These are phyloP conservation scores for Pochonia chlamydosporia DNA, from an alignment of 2,329 filamentous ascomycete species.

Conservation along the genomic window DNA sequence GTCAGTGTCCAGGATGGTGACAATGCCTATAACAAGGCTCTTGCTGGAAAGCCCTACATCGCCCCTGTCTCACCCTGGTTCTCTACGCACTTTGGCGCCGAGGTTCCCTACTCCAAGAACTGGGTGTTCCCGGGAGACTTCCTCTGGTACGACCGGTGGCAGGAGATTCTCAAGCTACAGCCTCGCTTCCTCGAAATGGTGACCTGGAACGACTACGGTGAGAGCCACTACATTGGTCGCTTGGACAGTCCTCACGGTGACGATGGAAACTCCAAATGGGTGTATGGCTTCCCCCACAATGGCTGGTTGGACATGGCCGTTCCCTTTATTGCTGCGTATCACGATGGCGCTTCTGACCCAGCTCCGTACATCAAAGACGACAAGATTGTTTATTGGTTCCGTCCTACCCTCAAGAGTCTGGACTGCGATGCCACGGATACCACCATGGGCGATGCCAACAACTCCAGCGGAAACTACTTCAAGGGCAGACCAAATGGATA, in stretches of 20 bases:
- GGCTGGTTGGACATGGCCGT: too few relatives aligned
- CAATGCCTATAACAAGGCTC: slow-evolving; percentile 24
- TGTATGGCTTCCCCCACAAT: slow-evolving; percentile 42
- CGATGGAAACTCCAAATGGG: slow-evolving; percentile 42
- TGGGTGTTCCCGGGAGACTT: slow-evolving; percentile 54
- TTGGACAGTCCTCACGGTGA: slow-evolving; percentile 35
- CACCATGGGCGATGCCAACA: slow-evolving; percentile 34
- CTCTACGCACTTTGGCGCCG: slow-evolving; percentile 40
- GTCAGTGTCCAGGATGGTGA: slow-evolving; percentile 36
- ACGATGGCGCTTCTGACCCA: slow-evolving; percentile 30
- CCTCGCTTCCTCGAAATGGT: slow-evolving; percentile 43
- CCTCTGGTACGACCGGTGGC: slow-evolving; percentile 54
- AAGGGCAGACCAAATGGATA: too few relatives aligned
- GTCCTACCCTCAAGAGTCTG: slow-evolving; percentile 38
- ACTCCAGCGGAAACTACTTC: slow-evolving; percentile 43
- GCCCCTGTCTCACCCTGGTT: slow-evolving; percentile 39
- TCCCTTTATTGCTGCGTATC: too few relatives aligned
- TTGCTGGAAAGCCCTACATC: slow-evolving; percentile 41
- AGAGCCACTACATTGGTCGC: slow-evolving; percentile 49
- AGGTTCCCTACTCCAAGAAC: slow-evolving; percentile 43
- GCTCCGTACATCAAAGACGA: slow-evolving; percentile 40
- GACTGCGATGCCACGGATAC: slow-evolving; percentile 48
- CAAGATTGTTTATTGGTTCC: slow-evolving; percentile 50
- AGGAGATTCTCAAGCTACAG: slow-evolving; percentile 34
- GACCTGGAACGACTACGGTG: slow-evolving; percentile 46